Percentiles rank a stretch among this genome's conserved stretches.
phyloP scores from a whole-genome alignment of 2,329 filamentous ascomycete genomes.

The Arthrinium phaeospermum region DNA sequence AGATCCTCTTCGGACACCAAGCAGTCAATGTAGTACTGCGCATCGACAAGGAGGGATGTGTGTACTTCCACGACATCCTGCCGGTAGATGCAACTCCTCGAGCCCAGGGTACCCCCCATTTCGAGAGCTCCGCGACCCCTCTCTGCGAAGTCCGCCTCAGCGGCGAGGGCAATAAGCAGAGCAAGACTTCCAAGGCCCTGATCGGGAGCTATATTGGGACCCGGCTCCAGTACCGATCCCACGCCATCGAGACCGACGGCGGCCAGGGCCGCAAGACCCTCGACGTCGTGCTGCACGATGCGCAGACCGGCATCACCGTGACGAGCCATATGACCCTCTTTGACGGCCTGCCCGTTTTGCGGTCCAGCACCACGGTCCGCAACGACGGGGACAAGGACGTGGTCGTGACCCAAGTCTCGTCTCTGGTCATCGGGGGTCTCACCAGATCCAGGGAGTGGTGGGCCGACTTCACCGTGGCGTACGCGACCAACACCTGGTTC shows the following conservation, averaged over 20 bases:
- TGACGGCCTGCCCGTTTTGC: not conserved
- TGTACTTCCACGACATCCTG: not conserved
- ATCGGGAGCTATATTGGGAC: not conserved
- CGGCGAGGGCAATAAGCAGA: not conserved
- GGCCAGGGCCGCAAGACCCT: not conserved
- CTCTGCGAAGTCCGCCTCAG: conserved; percentile 1
- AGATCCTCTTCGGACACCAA: not conserved
- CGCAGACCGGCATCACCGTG: not conserved
- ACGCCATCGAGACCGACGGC: not conserved
- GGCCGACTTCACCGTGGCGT: not conserved
- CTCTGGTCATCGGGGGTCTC: not conserved
- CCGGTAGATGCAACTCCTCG: not conserved
- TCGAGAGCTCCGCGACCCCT: not conserved
- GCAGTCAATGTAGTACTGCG: not conserved
- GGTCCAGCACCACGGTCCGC: not conserved
- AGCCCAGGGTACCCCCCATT: not conserved
- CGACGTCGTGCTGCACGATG: not conserved
- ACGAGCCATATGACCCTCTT: not conserved
- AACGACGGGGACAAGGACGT: not conserved
- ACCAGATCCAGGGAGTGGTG: not conserved
- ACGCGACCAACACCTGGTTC: not conserved
- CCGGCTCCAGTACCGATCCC: not conserved
- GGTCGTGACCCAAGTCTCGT: not conserved
- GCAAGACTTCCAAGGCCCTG: not conserved
- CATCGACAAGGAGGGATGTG: not conserved